These are phyloP conservation scores for Ensete ventricosum DNA, from an alignment of 176 grass and related monocot species.

Conservation along the genomic window DNA sequence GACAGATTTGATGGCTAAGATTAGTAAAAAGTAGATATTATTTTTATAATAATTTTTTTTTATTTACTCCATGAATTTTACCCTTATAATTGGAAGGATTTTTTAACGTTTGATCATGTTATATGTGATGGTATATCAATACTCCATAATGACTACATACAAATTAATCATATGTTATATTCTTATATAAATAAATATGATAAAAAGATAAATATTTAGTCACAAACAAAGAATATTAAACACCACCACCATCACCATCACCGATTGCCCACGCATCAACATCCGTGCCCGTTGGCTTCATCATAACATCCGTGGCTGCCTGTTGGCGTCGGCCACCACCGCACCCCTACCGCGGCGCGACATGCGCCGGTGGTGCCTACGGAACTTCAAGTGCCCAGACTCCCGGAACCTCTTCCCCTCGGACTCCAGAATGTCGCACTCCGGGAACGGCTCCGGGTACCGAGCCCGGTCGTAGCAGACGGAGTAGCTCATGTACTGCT, in stretches of 20 bases:
- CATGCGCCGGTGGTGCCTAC: neutral
- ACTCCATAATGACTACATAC: no score
- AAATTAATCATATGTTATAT: no score
- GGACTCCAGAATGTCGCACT: conserved; percentile 7
- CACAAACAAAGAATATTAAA: no score
- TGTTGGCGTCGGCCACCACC: neutral
- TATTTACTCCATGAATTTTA: no score
- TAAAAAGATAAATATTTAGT: no score
- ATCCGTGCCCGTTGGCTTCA: neutral
- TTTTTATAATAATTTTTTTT: no score
- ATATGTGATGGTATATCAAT: no score
- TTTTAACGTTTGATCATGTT: no score
- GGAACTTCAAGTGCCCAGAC: neutral
- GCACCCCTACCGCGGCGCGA: neutral
- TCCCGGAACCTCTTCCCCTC: conserved; percentile 1
- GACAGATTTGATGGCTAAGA: no score
- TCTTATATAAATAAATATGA: no score
- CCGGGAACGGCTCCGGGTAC: conserved; percentile 11
- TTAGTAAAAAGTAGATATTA: no score
- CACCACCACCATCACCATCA: neutral
- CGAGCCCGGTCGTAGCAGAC: conserved; percentile 10
- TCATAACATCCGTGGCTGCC: neutral
- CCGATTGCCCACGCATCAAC: neutral
- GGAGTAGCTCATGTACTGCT: conserved; percentile 16
- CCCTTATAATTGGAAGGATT: no score